Evolutionary conservation across 1,284 basidiomycete genomes (phyloP), one percentile per base, ranked within the genome.

Genomic region (Megacollybia platyphylla): DNA sequence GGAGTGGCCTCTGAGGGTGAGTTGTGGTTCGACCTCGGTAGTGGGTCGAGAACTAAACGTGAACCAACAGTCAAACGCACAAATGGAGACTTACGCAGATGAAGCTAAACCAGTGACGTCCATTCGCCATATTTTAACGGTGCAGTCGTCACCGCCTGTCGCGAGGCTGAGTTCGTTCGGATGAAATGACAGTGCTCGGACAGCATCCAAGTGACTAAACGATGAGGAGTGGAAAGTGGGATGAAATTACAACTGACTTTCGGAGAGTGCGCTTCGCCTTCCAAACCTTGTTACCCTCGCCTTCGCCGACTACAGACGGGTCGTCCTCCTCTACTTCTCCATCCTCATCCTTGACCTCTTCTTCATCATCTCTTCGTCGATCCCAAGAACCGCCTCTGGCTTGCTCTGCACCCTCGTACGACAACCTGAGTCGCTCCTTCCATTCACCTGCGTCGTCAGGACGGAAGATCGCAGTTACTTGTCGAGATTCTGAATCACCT

Each of bases 111-210:
- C 70, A 29, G 73, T 63, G 18, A 81, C 73, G 51, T 89, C 86
- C 66, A 91, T 74, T 48, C 86, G 73, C 94, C 94, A 98, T 48
- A 97, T 79, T 63, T 97, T 98, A 51, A 98, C 83, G 9, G 91
- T 94, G 58, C 79, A 87, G 58, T 98, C 96, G 60, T 97, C 93
- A 32, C 90, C 88, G 31, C 87, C 94, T 35, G 88, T 91, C 7
- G 88, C 90, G 36, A 97, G 66, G 47, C 83, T 79, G 40, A 90
- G 63, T 50, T 90, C 86, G 27, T 68, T 81, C 0, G 84, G 85
- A 57, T 91, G 86, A 69, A 96, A 94, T 0, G 86, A 80, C 18
- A 97, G 69, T 7, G 89, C 82, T 39, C 92, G 80, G 29, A 97
- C 91, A 20, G 89, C 80, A 60, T 97, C 94, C 49, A 97, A 70